Evolutionary conservation across 495 filamentous ascomycete genomes (phyloP), one percentile per base, ranked within the genome.

Genomic region (Trichoderma parareesei): DNA sequence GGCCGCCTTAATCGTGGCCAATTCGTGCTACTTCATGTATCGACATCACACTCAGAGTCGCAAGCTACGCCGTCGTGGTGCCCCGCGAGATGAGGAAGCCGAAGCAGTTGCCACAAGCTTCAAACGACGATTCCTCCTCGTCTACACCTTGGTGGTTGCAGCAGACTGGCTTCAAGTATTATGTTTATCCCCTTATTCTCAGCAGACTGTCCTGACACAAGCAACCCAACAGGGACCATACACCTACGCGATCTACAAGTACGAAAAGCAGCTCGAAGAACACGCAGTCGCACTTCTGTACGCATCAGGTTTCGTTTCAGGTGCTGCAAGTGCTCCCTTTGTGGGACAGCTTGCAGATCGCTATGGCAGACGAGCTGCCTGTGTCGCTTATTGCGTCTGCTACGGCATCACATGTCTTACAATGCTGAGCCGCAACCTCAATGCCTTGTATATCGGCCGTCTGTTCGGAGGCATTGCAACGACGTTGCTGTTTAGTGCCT

Each of bases 201-300:
- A 16, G 2, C 3, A 14, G 38, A 11, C 41, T 13, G 18, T 20
- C 16, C 18, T 41, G 5, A 38, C 38, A 49, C 13, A 61, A 35
- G 5, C 46, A 37, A 7, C 67, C 46, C 69, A 35, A 55, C 57
- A 77, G 74, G 76, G 75, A 33, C 75, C 78, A 14, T 76, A 78
- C 67, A 74, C 79, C 44, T 81, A 79, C 68, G 73, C 75, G 41
- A 68, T 81, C 14, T 81, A 81, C 68, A 77, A 73, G 62, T 69
- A 78, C 46, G 71, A 79, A 71, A 79, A 77, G 66, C 69, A 69
- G 2, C 71, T 81, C 20, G 35, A 69, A 3, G 78, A 79, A 59
- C 67, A 69, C 41, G 68, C 71, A 5, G 78, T 79, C 38, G 78
- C 78, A 2, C 67, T 67, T 14, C 68, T 79, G 41, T 79, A 79